Base-by-base conservation (phyloP, 768 basidiomycete species). In the Boletus huronensis region DNA sequence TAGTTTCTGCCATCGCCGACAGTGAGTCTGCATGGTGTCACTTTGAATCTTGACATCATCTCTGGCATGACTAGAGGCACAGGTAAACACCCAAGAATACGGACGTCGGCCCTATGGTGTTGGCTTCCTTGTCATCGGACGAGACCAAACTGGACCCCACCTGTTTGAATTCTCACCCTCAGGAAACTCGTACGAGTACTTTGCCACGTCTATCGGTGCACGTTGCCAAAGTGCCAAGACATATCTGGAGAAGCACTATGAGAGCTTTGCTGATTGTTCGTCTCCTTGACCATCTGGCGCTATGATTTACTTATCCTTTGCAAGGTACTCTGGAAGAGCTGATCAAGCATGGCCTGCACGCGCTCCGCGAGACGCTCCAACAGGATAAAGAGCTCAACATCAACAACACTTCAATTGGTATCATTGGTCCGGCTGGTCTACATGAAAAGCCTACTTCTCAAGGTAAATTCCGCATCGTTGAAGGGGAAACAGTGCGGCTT, bases 161-260 rank as follows among this genome's bases (percentile, higher is more conserved):
- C 83, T 99, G 36, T 98, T 92, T 73, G 97, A 98, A 72, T 98
- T 99, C 77, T 95, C 95, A 1, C 97, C 97, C 0, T 90, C 95
- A 0, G 97, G 97, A 19, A 95, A 91, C 68, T 92, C 93, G 21
- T 98, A 96, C 69, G 96, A 98, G 71, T 99, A 98, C 74, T 93
- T 85, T 69, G 97, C 97, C 45, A 95, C 98, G 83, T 96, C 94
- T 38, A 99, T 99, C 72, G 97, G 97, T 48, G 96, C 96, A 14
- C 84, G 97, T 48, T 94, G 90, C 73, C 97, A 99, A 74, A 96
- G 93, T 63, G 96, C 97, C 47, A 98, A 98, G 75, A 99, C 97
- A 13, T 99, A 98, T 71, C 78, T 99, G 35, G 97, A 99, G 78
- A 92, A 89, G 71, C 85, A 98, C 67, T 97, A 85, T 64, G 88